Evolutionary conservation across 2,329 filamentous ascomycete species (phyloP), one percentile per base, ranked within the genome.

Genomic region (Aureobasidium subglaciale): DNA sequence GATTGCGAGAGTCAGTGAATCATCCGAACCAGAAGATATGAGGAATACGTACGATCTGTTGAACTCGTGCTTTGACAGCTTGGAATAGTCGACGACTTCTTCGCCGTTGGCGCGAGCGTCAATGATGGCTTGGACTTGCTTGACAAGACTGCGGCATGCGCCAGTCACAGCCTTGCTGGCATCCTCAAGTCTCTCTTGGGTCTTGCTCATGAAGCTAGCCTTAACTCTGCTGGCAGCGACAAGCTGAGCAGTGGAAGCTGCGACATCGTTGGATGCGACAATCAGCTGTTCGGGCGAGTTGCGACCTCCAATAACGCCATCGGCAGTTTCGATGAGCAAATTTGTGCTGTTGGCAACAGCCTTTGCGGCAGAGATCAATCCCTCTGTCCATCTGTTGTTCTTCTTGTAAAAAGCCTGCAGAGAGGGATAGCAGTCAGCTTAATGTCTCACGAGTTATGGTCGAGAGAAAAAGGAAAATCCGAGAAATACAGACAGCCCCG

Each of bases 361-460:
- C 75, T 99, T 99, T 61, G 93, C 92, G 0, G 93, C 93, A 34
- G 90, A 96, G 68, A 99, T 96, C 59, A 99, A 83, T 45, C 93
- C 93, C 68, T 99, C 93, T 0, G 93, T 99, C 93, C 93, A 99
- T 52, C 93, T 84, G 75, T 97, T 99, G 81, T 99, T 96, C 78
- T 97, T 97, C 81, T 97, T 97, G 84, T 99, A 99, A 72, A 99
- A 99, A 4, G 9, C 18, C 25, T 13, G 8, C 13, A 30, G 13
- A 13, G 10, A 5, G 20, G 7, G 38, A n/a, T 8, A 11, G 35
- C 8, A n/a, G 35, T n/a, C 8, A 38, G 16, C 35, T 9, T 38
- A 27, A 22, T n/a, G n/a, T n/a, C n/a, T n/a, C n/a, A n/a, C n/a
- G n/a, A n/a, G n/a, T n/a, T n/a, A n/a, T n/a, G n/a, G n/a, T n/a